Base-by-base conservation (phyloP, 192 early-diverging fungal genomes). In the Coemansia sp. region DNA sequence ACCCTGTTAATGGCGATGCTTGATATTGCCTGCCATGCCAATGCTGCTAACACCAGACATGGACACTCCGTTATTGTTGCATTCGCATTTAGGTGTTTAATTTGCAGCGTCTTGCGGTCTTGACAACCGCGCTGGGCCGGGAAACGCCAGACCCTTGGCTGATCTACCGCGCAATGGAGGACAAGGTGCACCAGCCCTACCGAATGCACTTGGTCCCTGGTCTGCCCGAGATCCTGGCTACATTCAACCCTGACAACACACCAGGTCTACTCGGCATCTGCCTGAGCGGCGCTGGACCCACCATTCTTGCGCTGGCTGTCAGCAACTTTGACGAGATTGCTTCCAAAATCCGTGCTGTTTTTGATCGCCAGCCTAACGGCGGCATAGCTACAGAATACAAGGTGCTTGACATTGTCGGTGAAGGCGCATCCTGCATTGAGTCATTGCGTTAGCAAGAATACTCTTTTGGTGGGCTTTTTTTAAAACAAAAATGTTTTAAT, bases 131-230 rank as follows among this genome's bases (percentile, higher is more conserved):
- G 13, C 80, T 98, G 30, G 86, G 85, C 37, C 76, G 70, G 22
- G 80, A 86, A 22, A 81, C 84, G 5, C 88, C 86, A 25, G 80
- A 89, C 60, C 79, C 92, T 3, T 81, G 84, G 61, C 56, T 93
- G 27, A 88, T 99, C 59, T 86, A 80, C 63, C 87, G 90, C 49
- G 90, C 94, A 5, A 98, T 99, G 95, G 85, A 85, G 54, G 97
- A 99, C 78, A 83, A 84, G 62, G 74, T 98, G n/a, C 97, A 99
- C 68, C 97, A 99, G 74, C 87, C 88, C 5, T 96, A 99, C 75
- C 80, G 97, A 30, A 88, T 87, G 60, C 85, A 91, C 64, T 78
- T 99, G 66, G 88, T 99, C 32, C 97, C 97, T 8, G 97, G 97
- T 19, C 79, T 99, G 42, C 77, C 90, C 22, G 82, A 94, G 60